Base-by-base conservation (phyloP, 352 stramenopile genomes). In the Globisporangium solare region DNA sequence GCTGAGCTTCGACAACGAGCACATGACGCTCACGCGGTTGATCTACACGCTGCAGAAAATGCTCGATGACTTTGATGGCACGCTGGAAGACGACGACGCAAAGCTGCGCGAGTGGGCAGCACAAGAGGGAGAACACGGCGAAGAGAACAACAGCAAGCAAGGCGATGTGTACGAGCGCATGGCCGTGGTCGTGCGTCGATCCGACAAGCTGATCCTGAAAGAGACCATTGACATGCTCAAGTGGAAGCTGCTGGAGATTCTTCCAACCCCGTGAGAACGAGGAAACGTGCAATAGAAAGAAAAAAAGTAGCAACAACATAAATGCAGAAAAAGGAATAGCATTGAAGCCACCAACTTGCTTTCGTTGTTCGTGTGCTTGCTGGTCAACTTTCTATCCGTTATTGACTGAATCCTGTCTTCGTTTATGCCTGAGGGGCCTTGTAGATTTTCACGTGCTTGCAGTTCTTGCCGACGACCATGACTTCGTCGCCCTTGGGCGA, bases 181-280 rank as follows among this genome's bases (percentile, higher is more conserved):
- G 83, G 72, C 79, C 8, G 48, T 74, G 18, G 58, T 70, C 18
- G 53, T 91, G 24, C 71, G 76, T 24, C 67, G 71, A 22, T 86
- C 73, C 27, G 83, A 93, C 61, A 79, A 79, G 49, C 60, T 60
- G 43, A 88, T 93, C 56, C 56, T 93, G 14, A 52, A 68, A 1
- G 76, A 84, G 58, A 88, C 81, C 47, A 74, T 89, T 40, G 62
- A 77, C 24, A 76, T 86, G 69, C 71, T 91, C 55, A 84, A 93
- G 60, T 85, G 75, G 73, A 78, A 80, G 47, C 57, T 89, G 37
- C 63, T 87, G 15, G 71, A 79, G 17, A 67, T 87, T 45, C 65
- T 88, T 8, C 70, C 70, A 2, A 61, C 40, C 18, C 48, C 56
- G 14, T 62, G 74, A 60, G 62, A 65, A 43, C 67, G 54, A 64